Evolutionary conservation across 257 asterid genomes (phyloP), one percentile per base, ranked within the genome.

Genomic region (Paraleonurus japonicus): DNA sequence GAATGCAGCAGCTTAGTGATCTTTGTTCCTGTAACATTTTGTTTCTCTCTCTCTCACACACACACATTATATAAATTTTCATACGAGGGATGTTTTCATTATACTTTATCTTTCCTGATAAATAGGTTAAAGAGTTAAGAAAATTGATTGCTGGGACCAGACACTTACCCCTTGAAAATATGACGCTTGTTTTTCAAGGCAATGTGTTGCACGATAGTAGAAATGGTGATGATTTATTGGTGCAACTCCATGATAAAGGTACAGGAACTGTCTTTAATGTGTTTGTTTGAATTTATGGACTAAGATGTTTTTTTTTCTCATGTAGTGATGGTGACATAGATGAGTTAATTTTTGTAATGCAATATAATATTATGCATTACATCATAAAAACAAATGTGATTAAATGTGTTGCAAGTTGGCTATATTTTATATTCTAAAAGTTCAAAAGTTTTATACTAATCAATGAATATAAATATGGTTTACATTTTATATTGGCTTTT

Each of bases 41-140:
- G 41, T 30, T 9, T 11, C 58, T 30, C 55, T 51, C 26, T 15
- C 41, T 12, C 51, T 41, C 16, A 33, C 22, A 32, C 45, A 37
- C 51, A 7, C 4, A 22, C 50, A 45, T 24, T 45, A 15, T 9
- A 35, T 2, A 69, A n/a, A 33, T 39, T 57, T 35, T 41, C 22
- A 58, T 24, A 26, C 47, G 16, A 26, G 48, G 1, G 53, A 60
- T 45, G 33, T 17, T 43, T 20, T 54, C 27, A 2, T 58, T 35
- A 47, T 23, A 32, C 57, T 19, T 24, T 51, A 17, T 61, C 8
- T 30, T 32, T 35, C 28, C 39, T 71, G 70, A 27, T 19, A 12
- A 63, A 76, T 76, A 92, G 98, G 98, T 89, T 75, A 77, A 32
- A 81, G 96, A 88, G 75, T 84, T 92, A 90, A 87, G 98, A 74